phyloP scores from a whole-genome alignment of 768 basidiomycete species.

The Pulveroboletus sp. region DNA sequence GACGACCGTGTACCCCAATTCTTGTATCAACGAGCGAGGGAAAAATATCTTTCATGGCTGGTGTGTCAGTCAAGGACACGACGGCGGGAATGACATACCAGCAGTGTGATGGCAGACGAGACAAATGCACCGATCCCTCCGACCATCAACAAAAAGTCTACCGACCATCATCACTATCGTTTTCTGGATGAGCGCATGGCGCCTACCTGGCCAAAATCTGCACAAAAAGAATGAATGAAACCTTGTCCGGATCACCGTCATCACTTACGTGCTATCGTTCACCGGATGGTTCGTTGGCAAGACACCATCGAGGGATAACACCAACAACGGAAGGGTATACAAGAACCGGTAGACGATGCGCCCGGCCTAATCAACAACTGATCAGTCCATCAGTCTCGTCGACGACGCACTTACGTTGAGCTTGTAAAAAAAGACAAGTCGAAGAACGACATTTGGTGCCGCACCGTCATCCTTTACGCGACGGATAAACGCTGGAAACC shows the following conservation, averaged over 20 bases:
- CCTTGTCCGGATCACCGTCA: background rate
- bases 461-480: constrained; percentile 74
- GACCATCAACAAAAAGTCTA: constrained; percentile 70
- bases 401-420: constrained; percentile 59
- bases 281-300: constrained; percentile 43
- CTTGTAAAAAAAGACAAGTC: constrained; percentile 72
- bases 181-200: background rate
- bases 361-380: constrained; percentile 43
- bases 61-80: background rate
- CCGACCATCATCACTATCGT: background rate
- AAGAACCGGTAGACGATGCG: constrained; percentile 76
- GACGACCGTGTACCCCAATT: constrained; percentile 55
- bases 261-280: constrained; percentile 54
- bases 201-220: constrained; percentile 62
- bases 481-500: constrained; percentile 69
- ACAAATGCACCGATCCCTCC: constrained; percentile 74
- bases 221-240: background rate
- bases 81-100: constrained; percentile 45
- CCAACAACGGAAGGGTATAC: constrained; percentile 66
- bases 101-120: constrained; percentile 76
- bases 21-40: constrained; percentile 66
- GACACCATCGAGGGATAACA: constrained; percentile 65
- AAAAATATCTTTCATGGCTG: constrained; percentile 59
- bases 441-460: constrained; percentile 68
- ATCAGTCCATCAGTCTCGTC: background rate